Base-by-base conservation (phyloP, 257 asterid genomes). In the Nicotiana knightiana region DNA sequence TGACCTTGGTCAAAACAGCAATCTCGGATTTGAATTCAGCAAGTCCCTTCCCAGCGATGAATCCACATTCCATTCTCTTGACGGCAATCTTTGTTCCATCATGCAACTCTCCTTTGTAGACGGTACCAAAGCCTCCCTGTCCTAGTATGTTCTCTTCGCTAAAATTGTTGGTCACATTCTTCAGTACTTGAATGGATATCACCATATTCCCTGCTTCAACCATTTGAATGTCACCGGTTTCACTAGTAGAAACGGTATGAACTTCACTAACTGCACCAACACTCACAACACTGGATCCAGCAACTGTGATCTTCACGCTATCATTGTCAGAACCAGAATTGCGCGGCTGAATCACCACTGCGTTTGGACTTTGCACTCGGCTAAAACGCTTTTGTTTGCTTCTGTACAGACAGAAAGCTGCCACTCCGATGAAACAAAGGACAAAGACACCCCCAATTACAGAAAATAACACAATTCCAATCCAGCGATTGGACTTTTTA, bases 71-170 rank as follows among this genome's bases (percentile, higher is more conserved):
- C 98, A 93, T 93, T 89, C 99, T 90, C 68, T 95, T 95, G 84
- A 95, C 99, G 15, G 99, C 99, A 54, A 95, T 95, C 84, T 93
- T 91, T 0, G 97, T 95, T 13, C 99, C 99, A 62, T 95, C 99
- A 17, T 95, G 98, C 59, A 95, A 86, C 67, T 91, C 97, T 3
- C 99, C 99, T 86, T 87, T 93, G 83, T 95, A 95, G 32, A 95
- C 99, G 4, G 97, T 92, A 80, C 98, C 99, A 26, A 95, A 93
- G 7, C 99, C 99, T 54, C 99, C 99, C 73, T 82, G 93, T 0
- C 98, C 99, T 37, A 95, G 80, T 37, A 95, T 89, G 85, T 93
- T 95, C 32, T 91, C 89, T 67, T 88, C 82, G 35, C 91, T 92
- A 18, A 95, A 95, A 85, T 90, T 91, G 83, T 92, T 83, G 0